Evolutionary conservation across 345 rosid genomes (phyloP), one percentile per base, ranked within the genome.

Genomic region (Eucalyptus regnans): DNA sequence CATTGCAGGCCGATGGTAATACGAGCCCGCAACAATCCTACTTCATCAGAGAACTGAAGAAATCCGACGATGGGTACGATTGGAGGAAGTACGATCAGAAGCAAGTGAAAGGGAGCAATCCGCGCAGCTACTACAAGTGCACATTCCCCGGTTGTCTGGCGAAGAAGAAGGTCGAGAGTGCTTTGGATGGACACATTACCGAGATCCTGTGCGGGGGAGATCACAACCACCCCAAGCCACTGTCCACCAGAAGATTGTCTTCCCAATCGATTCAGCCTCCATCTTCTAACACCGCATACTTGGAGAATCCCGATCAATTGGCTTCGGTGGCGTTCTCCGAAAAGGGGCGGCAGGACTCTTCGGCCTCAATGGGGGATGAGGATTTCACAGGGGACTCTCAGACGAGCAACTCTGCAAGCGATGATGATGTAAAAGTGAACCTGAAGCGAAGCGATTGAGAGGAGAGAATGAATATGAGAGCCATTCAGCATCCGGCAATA

Each of bases 31-130:
- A 60, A 25, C 31, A n/a, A 60, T 60, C 66, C n/a, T 12, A 60
- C 66, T 60, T 60, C 66, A 60, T 25, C 66, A 25, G 4, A 60
- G 31, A 60, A 25, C 66, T 2, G 31, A 60, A 6, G 66, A 25
- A 1, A 60, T 25, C 96, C 87, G 98, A 95, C 18, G 99, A 97
- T 88, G 98, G 98, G 44, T 97, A 96, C 90, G 93, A 95, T 56
- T 97, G 99, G 99, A 94, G 98, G 87, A 96, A 97, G 86, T 94
- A 96, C 80, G 98, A 98, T 16, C 98, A 97, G 87, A 97, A 96
- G 90, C 97, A 93, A 68, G 97, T 95, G 50, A 96, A 94, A 93
- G 97, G 98, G 31, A 95, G 99, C 33, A 96, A 97, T 46, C 96
- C 96, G 23, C 90, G 96, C 48, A 97, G 98, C 89, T 97, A 97